phyloP scores from a whole-genome alignment of 192 early-diverging fungal species.

The Umbelopsis isabellina region DNA sequence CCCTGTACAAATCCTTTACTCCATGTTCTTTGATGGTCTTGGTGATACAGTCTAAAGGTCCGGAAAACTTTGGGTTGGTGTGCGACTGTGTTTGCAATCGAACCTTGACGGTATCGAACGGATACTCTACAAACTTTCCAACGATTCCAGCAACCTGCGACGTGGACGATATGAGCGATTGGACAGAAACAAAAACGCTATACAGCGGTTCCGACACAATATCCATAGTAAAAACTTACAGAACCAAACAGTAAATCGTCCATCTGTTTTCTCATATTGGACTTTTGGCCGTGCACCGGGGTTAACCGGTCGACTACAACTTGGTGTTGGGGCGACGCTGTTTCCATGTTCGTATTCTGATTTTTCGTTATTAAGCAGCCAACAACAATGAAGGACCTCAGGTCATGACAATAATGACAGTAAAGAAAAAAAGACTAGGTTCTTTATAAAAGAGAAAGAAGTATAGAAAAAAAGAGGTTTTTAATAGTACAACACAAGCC shows the following conservation, averaged over 20 bases:
- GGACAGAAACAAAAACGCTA: too few species aligned
- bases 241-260: conserved; percentile 41
- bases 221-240: conserved; percentile 1
- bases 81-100: conserved; percentile 87
- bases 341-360: conserved; percentile 1
- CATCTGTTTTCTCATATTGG: conserved; percentile 27
- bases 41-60: conserved; percentile 80
- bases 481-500: conserved; percentile 3
- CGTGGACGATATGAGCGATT: background rate
- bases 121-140: conserved; percentile 94
- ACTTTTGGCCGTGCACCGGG: background rate
- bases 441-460: background rate
- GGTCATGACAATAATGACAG: background rate
- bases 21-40: conserved; percentile 81
- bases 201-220: background rate
- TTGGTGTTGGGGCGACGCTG: conserved; percentile 18
- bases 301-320: conserved; percentile 10
- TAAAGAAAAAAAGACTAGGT: background rate
- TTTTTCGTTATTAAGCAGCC: too few species aligned
- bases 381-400: background rate
- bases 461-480: background rate
- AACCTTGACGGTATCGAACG: conserved; percentile 95
- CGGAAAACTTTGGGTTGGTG: conserved; percentile 64
- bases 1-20: conserved; percentile 85
- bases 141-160: conserved; percentile 80